phyloP scores from a whole-genome alignment of 495 filamentous ascomycete genomes.

The Lindgomyces ingoldianus region DNA sequence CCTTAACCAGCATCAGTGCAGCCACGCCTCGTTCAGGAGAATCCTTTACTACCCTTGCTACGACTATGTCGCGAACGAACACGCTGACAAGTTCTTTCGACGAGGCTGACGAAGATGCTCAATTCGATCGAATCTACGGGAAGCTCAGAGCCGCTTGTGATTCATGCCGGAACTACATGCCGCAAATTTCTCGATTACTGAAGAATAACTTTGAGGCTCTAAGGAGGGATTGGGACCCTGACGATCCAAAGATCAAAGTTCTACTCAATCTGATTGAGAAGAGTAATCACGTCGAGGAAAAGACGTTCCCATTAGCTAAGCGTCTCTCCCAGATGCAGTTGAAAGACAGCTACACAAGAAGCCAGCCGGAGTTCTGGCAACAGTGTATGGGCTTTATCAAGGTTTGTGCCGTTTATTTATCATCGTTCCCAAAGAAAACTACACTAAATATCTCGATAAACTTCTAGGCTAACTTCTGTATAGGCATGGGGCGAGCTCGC shows the following conservation, averaged over 20 bases:
- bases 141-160: constrained; percentile 68
- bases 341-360: constrained; percentile 74
- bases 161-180: constrained; percentile 65
- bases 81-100: constrained; percentile 55
- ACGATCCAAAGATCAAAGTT: constrained; percentile 42
- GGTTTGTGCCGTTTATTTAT: constrained; percentile 34
- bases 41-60: constrained; percentile 64
- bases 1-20: constrained; percentile 53
- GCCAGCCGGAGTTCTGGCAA: constrained; percentile 78
- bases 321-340: constrained; percentile 78
- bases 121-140: constrained; percentile 78
- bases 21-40: constrained; percentile 76
- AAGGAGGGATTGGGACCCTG: constrained; percentile 40
- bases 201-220: constrained; percentile 51
- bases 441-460: background rate
- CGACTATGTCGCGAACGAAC: constrained; percentile 50
- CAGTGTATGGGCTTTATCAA: constrained; percentile 75
- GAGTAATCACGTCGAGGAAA: constrained; percentile 68
- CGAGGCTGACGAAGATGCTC: constrained; percentile 72
- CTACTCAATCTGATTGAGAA: constrained; percentile 53
- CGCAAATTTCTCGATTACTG: constrained; percentile 65
- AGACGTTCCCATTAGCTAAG: constrained; percentile 67
- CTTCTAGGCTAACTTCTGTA: constrained; percentile 16
- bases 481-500: constrained; percentile 71
- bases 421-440: too few relatives aligned